A percentile compares a stretch with the other conserved stretches of the same genome.
These are phyloP conservation scores for Ustilago vetiveriae DNA, from an alignment of 1,284 basidiomycete genomes.

Conservation along the genomic window DNA sequence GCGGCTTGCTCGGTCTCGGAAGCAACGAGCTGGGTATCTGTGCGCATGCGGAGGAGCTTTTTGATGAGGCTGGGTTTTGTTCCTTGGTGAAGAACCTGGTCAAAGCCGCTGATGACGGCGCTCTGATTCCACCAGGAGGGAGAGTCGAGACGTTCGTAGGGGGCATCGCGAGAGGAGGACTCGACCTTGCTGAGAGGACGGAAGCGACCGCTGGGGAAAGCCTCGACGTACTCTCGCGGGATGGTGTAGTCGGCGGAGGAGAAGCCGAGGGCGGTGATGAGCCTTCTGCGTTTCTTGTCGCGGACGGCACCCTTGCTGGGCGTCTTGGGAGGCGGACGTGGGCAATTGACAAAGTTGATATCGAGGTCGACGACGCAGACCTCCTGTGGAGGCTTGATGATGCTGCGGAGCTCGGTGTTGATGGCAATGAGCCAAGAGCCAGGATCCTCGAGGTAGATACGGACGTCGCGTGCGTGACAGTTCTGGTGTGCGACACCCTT, in stretches of 20 bases:
- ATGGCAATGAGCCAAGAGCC: conserved; percentile 90
- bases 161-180: conserved; percentile 82
- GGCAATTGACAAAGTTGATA: conserved; percentile 86
- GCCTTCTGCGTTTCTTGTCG: conserved; percentile 81
- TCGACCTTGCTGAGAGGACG: conserved; percentile 73
- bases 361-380: conserved; percentile 90
- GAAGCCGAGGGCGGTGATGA: conserved; percentile 68
- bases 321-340: conserved; percentile 79
- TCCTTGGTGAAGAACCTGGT: conserved; percentile 72
- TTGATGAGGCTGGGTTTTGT: conserved; percentile 53
- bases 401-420: conserved; percentile 83
- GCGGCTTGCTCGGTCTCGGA: conserved; percentile 58
- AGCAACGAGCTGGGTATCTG: conserved; percentile 41
- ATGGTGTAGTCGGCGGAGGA: conserved; percentile 52
- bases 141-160: conserved; percentile 81
- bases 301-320: conserved; percentile 83
- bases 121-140: conserved; percentile 93
- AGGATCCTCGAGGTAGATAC: conserved; percentile 78
- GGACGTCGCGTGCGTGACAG: conserved; percentile 83
- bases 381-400: conserved; percentile 77
- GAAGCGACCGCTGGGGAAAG: conserved; percentile 83
- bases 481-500: conserved; percentile 75
- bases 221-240: conserved; percentile 84
- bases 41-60: conserved; percentile 49
- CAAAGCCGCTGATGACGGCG: conserved; percentile 86